Percentiles rank a stretch among this genome's conserved stretches.
Evolutionary conservation across 805 yeast species (phyloP).

Genomic region (Candida alai): DNA sequence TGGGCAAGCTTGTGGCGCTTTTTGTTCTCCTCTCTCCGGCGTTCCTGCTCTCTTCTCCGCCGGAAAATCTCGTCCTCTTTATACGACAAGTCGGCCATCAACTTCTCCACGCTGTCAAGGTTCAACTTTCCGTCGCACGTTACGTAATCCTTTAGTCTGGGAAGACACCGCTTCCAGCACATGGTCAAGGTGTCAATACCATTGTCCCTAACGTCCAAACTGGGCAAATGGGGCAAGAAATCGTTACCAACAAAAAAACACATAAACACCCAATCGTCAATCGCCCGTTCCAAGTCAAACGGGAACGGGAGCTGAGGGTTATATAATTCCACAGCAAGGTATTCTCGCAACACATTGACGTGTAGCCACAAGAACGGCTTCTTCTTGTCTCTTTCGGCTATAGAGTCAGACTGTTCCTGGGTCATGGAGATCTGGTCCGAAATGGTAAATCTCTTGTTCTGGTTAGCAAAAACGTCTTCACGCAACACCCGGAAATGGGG

Average conservation of each 20-base stretch:
- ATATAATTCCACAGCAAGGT: conserved; percentile 74
- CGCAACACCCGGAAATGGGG: conserved; percentile 92
- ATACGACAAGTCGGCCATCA: conserved; percentile 59
- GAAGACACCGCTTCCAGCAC: conserved; percentile 77
- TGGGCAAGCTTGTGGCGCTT: conserved; percentile 52
- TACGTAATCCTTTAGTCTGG: conserved; percentile 67
- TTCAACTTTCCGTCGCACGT: conserved; percentile 88
- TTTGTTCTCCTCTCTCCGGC: conserved; percentile 59
- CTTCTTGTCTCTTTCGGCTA: conserved; percentile 43
- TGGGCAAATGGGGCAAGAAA: conserved; percentile 94
- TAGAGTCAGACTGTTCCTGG: conserved; percentile 48
- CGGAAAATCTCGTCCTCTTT: conserved; percentile 79
- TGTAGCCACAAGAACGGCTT: conserved; percentile 96
- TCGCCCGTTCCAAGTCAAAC: conserved; percentile 89
- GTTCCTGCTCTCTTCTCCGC: conserved; percentile 64
- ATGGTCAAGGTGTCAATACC: conserved; percentile 78
- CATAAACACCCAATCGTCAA: conserved; percentile 98
- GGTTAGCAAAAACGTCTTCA: conserved; percentile 93
- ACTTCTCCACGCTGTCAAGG: conserved; percentile 67
- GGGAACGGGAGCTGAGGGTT: conserved; percentile 67
- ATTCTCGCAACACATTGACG: conserved; percentile 81
- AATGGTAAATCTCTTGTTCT: conserved; percentile 43
- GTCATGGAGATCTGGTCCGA: conserved; percentile 55
- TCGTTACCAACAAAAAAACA: conserved; percentile 99
- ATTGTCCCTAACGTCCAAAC: conserved; percentile 90